Evolutionary conservation across 768 basidiomycete genomes (phyloP).

Genomic region (Erythrobasidium yunnanense): DNA sequence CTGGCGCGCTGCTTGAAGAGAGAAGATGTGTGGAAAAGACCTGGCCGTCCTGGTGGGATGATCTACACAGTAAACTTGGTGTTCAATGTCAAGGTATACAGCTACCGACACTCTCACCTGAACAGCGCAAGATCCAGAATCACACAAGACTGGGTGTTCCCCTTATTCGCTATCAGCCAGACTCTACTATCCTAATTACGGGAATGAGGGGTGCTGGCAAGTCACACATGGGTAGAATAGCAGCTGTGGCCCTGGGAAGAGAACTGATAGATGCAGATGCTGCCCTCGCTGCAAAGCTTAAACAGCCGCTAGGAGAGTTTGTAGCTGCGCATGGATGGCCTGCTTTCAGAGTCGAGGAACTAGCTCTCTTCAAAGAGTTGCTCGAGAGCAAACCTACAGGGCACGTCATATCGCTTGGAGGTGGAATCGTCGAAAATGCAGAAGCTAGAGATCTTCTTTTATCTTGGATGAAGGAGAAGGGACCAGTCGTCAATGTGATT

Average conservation of each 20-base stretch:
- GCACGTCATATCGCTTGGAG: conserved; percentile 80
- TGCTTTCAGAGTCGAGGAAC: conserved; percentile 74
- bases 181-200: conserved; percentile 54
- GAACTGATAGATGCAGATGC: conserved; percentile 72
- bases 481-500: conserved; percentile 69
- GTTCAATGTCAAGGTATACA: conserved; percentile 78
- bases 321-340: conserved; percentile 78
- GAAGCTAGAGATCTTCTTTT: conserved; percentile 62
- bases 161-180: conserved; percentile 45
- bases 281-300: conserved; percentile 57
- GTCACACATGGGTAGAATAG: conserved; percentile 70
- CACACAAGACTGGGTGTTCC: conserved; percentile 36
- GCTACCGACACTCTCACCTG: conserved; percentile 47
- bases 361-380: conserved; percentile 57
- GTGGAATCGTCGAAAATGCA: conserved; percentile 82
- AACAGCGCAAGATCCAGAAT: conserved; percentile 35
- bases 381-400: conserved; percentile 50
- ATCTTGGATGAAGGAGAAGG: conserved; percentile 48
- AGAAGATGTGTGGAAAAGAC: conserved; percentile 98
- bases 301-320: conserved; percentile 47
- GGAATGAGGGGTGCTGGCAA: conserved; percentile 98
- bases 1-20: conserved; percentile 63
- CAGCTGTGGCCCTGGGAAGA: conserved; percentile 61
- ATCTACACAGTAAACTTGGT: conserved; percentile 93
- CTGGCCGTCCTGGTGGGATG: conserved; percentile 99